Percentiles rank a stretch among this genome's conserved stretches.
These are phyloP conservation scores for Russula griseocarnosa DNA, from an alignment of 768 basidiomycete species.

Conservation along the genomic window DNA sequence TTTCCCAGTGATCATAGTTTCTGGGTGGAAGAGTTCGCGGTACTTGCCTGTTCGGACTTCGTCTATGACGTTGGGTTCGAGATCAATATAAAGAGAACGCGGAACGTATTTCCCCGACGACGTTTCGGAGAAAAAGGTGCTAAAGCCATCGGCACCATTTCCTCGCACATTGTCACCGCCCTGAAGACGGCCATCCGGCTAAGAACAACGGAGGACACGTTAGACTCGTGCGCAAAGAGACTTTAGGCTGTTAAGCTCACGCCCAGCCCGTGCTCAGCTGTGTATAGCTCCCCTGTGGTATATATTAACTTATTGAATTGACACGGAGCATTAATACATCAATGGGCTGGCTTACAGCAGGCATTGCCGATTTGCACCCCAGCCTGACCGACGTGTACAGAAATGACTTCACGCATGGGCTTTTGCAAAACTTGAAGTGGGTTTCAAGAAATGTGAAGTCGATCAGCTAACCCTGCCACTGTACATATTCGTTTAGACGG, in stretches of 20 bases:
- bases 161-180: constrained; percentile 63
- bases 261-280: constrained; percentile 95
- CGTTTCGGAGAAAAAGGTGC: constrained; percentile 99
- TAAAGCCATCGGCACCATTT: constrained; percentile 84
- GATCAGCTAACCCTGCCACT: not conserved
- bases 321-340: constrained; percentile 11
- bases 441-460: constrained; percentile 7
- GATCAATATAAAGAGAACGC: constrained; percentile 93
- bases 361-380: constrained; percentile 98
- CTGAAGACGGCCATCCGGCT: constrained; percentile 92
- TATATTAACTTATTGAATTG: constrained; percentile 1
- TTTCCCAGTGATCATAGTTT: constrained; percentile 97
- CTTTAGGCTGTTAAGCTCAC: constrained; percentile 47
- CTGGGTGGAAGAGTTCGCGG: constrained; percentile 97
- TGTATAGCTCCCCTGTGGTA: constrained; percentile 90
- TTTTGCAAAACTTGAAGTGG: constrained; percentile 21
- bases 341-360: constrained; percentile 70
- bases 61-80: constrained; percentile 97
- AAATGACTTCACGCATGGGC: constrained; percentile 94
- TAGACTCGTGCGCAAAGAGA: constrained; percentile 3
- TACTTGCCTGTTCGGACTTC: constrained; percentile 95
- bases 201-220: constrained; percentile 22
- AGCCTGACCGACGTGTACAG: constrained; percentile 97
- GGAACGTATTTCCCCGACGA: constrained; percentile 95
- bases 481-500: not conserved